phyloP scores from a whole-genome alignment of 2,329 filamentous ascomycete species.

The Trichoderma sp. region DNA sequence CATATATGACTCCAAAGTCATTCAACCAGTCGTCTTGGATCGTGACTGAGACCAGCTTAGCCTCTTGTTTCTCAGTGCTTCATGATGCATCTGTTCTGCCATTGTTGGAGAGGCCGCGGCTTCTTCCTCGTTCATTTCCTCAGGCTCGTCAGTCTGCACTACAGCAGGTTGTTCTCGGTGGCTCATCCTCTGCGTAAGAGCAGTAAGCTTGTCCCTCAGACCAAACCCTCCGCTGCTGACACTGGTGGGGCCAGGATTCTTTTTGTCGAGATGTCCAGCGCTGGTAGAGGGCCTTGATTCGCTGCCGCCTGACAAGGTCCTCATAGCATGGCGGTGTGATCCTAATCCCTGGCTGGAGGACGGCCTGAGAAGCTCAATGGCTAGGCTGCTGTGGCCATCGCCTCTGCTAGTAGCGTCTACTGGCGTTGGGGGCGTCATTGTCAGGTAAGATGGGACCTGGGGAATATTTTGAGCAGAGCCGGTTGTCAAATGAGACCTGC shows the following conservation, averaged over 20 bases:
- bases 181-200: conserved; percentile 33
- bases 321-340: conserved; percentile 22
- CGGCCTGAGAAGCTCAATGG: conserved; percentile 33
- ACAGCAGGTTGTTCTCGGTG: conserved; percentile 27
- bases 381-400: conserved; percentile 26
- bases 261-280: conserved; percentile 29
- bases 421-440: conserved; percentile 49
- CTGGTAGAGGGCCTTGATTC: conserved; percentile 34
- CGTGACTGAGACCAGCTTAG: conserved; percentile 18
- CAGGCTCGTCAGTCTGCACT: conserved; percentile 1
- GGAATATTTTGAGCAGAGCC: conserved; percentile 29
- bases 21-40: conserved; percentile 6
- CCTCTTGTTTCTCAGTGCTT: background rate
- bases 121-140: conserved; percentile 11
- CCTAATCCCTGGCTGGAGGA: conserved; percentile 33
- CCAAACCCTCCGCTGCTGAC: conserved; percentile 33
- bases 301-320: conserved; percentile 20
- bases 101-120: background rate
- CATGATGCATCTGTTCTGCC: background rate
- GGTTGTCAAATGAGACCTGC: conserved; percentile 41
- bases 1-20: background rate
- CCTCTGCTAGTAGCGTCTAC: conserved; percentile 28
- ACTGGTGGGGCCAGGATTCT: conserved; percentile 24
- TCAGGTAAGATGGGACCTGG: conserved; percentile 40
- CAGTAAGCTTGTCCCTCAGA: conserved; percentile 37